A percentile compares a stretch with the other conserved stretches of the same genome.
phyloP scores from a whole-genome alignment of 805 yeast genomes.

The Yamadazyma sp. region DNA sequence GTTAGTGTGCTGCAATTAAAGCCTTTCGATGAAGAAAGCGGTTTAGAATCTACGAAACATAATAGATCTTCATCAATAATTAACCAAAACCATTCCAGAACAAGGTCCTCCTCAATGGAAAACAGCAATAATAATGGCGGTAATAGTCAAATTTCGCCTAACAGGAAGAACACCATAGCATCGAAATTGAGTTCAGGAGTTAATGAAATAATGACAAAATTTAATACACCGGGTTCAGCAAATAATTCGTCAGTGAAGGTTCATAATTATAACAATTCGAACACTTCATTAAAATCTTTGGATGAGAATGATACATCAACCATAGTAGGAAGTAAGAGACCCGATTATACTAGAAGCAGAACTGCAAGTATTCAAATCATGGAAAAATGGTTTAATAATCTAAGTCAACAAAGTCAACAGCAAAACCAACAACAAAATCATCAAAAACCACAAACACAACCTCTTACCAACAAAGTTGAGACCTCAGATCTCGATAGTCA shows the following conservation, averaged over 20 bases:
- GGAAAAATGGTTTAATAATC: conserved; percentile 43
- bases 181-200: conserved; percentile 40
- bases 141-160: conserved; percentile 13
- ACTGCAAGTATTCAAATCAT: conserved; percentile 39
- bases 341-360: conserved; percentile 28
- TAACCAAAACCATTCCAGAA: conserved; percentile 29
- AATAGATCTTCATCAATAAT: conserved; percentile 23
- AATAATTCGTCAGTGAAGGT: neutral
- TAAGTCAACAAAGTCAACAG: conserved; percentile 13
- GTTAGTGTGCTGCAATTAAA: conserved; percentile 25
- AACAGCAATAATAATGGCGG: too few relatives aligned
- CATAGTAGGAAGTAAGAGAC: conserved; percentile 15
- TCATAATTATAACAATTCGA: conserved; percentile 18
- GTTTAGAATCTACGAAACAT: conserved; percentile 10
- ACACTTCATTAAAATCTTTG: conserved; percentile 32
- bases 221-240: conserved; percentile 17
- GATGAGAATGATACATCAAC: conserved; percentile 17
- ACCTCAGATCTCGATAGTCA: conserved; percentile 14
- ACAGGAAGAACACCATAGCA: conserved; percentile 31
- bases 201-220: conserved; percentile 40
- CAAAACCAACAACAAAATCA: conserved; percentile 5
- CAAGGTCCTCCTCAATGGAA: conserved; percentile 34
- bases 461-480: conserved; percentile 4
- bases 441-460: neutral
- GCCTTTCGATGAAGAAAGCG: conserved; percentile 13